Evolutionary conservation across 495 filamentous ascomycete genomes (phyloP), one percentile per base, ranked within the genome.

Genomic region (Chaetomium tenue): DNA sequence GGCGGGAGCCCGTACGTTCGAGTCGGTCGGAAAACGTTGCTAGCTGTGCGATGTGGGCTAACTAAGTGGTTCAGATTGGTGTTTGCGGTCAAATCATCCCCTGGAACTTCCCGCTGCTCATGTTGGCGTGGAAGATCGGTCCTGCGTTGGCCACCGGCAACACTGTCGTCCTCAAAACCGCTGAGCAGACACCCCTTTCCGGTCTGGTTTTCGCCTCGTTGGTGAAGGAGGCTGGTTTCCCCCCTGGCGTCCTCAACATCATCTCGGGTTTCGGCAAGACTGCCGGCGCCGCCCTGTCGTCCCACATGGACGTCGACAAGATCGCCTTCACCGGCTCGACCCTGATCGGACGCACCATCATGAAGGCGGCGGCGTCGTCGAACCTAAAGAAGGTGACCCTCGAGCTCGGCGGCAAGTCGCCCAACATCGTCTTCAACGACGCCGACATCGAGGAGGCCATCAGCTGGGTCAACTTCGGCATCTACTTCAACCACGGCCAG

Each of bases 301-400:
- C 86, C 58, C 94, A 98, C 83, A 97, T 98, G 93, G 90, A 94
- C 78, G 81, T 98, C 68, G 93, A 98, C 85, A 98, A 98, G 88
- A 81, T 98, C 68, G 94, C 94, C 72, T 98, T 98, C 84, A 98
- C 94, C 66, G 94, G 94, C 66, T 96, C 91, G 22, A 98, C 94
- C 70, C 70, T 89, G 58, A 89, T 96, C 63, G 94, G 94, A 69
- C 91, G 94, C 69, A 83, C 83, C 68, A 91, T 98, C 84, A 91
- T 98, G 86, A 96, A 97, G 86, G 92, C 93, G 33, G 92, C 94
- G 15, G 94, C 94, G 54, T 81, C 87, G 75, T 94, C 90, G 73
- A 98, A 98, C 85, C 74, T 98, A 76, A 98, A 98, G 89, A 97
- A 97, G 88, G 94, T 97, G 56, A 98, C 93, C n/a, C 86, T 98